Percentiles rank a stretch among this genome's conserved stretches.
phyloP scores from a whole-genome alignment of 139 green algal species.

The Haematococcus lacustris region DNA sequence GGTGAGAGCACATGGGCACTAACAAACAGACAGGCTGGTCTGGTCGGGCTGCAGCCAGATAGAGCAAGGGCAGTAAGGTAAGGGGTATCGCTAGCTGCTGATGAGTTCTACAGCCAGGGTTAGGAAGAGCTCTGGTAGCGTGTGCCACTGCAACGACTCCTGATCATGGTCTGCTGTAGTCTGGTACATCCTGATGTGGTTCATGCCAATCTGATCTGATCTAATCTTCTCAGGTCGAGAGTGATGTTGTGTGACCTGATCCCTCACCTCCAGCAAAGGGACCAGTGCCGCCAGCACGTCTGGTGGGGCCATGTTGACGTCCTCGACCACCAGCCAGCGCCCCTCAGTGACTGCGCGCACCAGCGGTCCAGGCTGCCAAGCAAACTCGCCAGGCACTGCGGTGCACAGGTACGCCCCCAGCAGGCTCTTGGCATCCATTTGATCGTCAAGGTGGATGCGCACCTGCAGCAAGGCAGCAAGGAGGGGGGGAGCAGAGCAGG shows the following conservation, averaged over 20 bases:
- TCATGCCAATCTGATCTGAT: too few relatives aligned
- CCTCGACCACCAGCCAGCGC: constrained; percentile 91
- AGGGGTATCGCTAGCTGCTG: background rate
- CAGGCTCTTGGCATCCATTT: constrained; percentile 92
- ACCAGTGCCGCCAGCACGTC: constrained; percentile 86
- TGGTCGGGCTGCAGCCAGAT: background rate
- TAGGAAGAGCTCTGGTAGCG: too few relatives aligned
- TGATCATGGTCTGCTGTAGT: too few relatives aligned
- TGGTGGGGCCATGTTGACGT: constrained; percentile 83
- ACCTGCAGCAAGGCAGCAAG: constrained; percentile 25
- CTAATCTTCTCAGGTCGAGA: too few relatives aligned
- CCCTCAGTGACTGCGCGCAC: constrained; percentile 59
- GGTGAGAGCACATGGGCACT: background rate
- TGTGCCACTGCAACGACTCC: too few relatives aligned
- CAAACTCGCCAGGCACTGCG: constrained; percentile 86
- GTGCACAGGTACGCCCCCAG: constrained; percentile 91
- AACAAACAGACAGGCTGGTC: background rate
- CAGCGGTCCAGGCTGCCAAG: constrained; percentile 88
- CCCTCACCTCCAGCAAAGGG: constrained; percentile 77
- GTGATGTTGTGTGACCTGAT: too few relatives aligned
- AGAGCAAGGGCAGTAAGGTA: background rate
- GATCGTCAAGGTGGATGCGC: constrained; percentile 87
- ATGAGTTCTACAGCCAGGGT: constrained; percentile 31
- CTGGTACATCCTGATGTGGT: too few relatives aligned
- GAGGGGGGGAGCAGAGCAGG: background rate